Evolutionary conservation across 2,329 filamentous ascomycete species (phyloP), one percentile per base, ranked within the genome.

Genomic region (Cryphonectria japonica): DNA sequence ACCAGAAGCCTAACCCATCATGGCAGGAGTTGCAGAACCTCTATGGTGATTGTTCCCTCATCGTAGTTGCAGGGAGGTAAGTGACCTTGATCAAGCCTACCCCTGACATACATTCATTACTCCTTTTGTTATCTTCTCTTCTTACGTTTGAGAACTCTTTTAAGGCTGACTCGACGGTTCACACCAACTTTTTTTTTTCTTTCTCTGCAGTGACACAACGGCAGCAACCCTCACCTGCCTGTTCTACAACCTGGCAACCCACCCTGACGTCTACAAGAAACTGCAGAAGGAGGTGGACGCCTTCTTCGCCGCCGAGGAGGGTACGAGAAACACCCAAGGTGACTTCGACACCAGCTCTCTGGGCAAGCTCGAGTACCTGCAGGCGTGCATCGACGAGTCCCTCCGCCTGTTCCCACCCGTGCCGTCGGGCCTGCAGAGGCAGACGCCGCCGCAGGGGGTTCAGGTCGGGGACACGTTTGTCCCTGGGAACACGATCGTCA

Each of bases 31-130:
- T 57, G 22, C 50, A 76, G 8, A 73, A 78, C 41, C 73, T 80
- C 0, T 68, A 76, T 14, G 78, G 75, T 2, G 79, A 80, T 39
- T 76, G 76, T 4, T 72, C 76, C n/a, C 70, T 80, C 0, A 78
- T 80, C 34, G 74, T 77, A 0, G 75, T 80, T 2, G 79, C 79
- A 9, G 79, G 79, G 63, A 80, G 79, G 78, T 78, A 70, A 60
- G 72, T 19, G 41, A 37, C 16, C 16, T 39, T 39, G 8, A 11
- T 39, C 8, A 39, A 39, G 11, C 37, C 8, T 39, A 9, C 37
- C 34, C 34, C 34, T 34, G 1, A 34, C 37, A 39, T 39, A 39
- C 16, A n/a, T 19, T 19, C 1, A 39, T 19, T 14, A 61, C 14
- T 16, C 37, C 8, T 8, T 11, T 11, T 39, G 1, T 39, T 34